Conservation (phyloP, 306 rosid species). For the Pyrus communis region DNA sequence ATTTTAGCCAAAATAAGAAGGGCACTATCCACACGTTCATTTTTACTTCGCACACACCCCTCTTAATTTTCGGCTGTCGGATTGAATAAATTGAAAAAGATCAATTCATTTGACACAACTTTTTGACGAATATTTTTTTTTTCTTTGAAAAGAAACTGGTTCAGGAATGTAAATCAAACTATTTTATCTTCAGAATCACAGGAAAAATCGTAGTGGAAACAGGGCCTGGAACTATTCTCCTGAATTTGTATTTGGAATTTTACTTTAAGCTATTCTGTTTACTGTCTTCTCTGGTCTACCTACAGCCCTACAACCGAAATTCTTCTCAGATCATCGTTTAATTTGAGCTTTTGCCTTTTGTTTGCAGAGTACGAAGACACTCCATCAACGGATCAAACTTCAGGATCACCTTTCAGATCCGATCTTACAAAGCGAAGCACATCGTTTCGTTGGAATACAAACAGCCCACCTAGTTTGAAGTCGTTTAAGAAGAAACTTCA, state of each 20-base stretch:
- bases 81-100: too few species aligned
- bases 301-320: neutral
- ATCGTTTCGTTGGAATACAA: constrained; percentile 21
- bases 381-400: constrained; percentile 20
- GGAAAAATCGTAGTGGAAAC: neutral
- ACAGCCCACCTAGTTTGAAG: constrained; percentile 15
- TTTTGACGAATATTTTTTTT: neutral
- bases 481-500: constrained; percentile 35
- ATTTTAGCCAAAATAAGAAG: too few species aligned
- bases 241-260: neutral
- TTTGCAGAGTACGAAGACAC: constrained; percentile 40
- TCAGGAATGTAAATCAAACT: neutral
- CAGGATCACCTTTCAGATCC: constrained; percentile 16
- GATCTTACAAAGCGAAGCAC: constrained; percentile 24
- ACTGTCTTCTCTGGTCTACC: neutral
- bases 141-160: neutral
- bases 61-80: too few species aligned
- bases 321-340: neutral
- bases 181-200: neutral
- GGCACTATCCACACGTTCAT: too few species aligned
- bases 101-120: neutral
- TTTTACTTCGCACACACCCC: too few species aligned
- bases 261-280: neutral
- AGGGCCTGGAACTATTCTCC: neutral
- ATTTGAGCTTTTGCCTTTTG: neutral